phyloP scores from a whole-genome alignment of 73 alveolate species.

The Loxodes magnus region DNA sequence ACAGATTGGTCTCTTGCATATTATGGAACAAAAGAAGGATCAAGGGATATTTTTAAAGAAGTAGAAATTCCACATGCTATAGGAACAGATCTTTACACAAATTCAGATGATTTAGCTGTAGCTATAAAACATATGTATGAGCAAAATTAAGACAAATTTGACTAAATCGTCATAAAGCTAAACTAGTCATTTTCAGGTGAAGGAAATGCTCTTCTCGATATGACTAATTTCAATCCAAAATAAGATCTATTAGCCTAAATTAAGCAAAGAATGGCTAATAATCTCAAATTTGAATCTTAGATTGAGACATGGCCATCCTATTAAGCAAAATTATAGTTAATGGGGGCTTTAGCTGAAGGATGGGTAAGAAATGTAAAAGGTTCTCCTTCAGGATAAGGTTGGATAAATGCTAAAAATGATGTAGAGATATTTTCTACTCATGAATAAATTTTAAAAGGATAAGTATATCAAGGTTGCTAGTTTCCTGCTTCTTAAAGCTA shows the following conservation, averaged over 20 bases:
- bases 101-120: background rate
- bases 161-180: background rate
- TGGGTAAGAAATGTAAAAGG: background rate
- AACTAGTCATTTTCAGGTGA: background rate
- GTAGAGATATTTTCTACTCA: background rate
- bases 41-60: background rate
- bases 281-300: background rate
- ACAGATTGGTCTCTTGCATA: background rate
- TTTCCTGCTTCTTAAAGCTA: background rate
- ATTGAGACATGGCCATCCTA: background rate
- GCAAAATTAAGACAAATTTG: background rate
- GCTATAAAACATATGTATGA: background rate
- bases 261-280: background rate
- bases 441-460: background rate
- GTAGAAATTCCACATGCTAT: background rate
- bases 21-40: background rate
- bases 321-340: background rate
- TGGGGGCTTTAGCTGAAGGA: background rate
- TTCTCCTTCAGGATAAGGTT: background rate
- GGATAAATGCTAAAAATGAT: background rate
- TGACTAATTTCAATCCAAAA: background rate
- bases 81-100: background rate
- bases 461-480: background rate
- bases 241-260: background rate
- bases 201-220: background rate